These are phyloP conservation scores for Colletotrichum spaethianum DNA, from an alignment of 2,329 filamentous ascomycete species.

Conservation along the genomic window DNA sequence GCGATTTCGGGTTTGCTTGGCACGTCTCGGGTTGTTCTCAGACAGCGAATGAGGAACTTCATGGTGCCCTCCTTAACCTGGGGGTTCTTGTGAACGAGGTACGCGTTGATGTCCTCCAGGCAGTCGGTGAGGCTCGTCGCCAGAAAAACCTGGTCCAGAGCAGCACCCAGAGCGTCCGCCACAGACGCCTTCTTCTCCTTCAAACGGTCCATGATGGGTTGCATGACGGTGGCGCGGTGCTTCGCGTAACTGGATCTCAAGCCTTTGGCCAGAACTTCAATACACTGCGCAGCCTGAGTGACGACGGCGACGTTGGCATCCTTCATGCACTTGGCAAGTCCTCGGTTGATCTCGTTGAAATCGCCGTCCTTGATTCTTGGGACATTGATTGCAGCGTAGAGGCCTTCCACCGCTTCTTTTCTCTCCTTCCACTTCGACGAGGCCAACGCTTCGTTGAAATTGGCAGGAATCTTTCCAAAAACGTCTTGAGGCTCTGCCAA, in stretches of 20 bases:
- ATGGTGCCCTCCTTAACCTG: slow-evolving; percentile 97
- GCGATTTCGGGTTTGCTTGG: slow-evolving; percentile 88
- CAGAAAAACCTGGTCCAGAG: slow-evolving; percentile 79
- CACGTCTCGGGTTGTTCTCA: slow-evolving; percentile 86
- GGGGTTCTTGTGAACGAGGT: slow-evolving; percentile 93
- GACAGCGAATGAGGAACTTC: slow-evolving; percentile 90
- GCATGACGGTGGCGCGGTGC: slow-evolving; percentile 85
- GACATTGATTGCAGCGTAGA: slow-evolving; percentile 83
- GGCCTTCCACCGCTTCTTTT: slow-evolving; percentile 91
- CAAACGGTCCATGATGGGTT: slow-evolving; percentile 92
- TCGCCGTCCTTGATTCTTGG: slow-evolving; percentile 93
- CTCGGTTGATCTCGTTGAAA: slow-evolving; percentile 86
- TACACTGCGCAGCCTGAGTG: slow-evolving; percentile 91
- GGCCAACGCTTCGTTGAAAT: slow-evolving; percentile 85
- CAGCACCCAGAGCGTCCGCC: slow-evolving; percentile 87
- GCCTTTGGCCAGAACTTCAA: slow-evolving; percentile 90
- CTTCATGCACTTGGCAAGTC: slow-evolving; percentile 97
- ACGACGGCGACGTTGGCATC: slow-evolving; percentile 98
- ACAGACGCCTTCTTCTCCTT: slow-evolving; percentile 98
- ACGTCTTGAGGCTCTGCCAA: slow-evolving; percentile 91
- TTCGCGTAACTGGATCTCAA: slow-evolving; percentile 83
- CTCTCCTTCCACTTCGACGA: slow-evolving; percentile 99
- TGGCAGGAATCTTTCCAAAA: slow-evolving; percentile 82
- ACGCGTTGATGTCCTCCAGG: slow-evolving; percentile 90
- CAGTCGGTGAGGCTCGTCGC: slow-evolving; percentile 85